Percentiles rank a stretch among this genome's conserved stretches.
phyloP scores from a whole-genome alignment of 495 filamentous ascomycete species.

The Penicillium coprophilum region DNA sequence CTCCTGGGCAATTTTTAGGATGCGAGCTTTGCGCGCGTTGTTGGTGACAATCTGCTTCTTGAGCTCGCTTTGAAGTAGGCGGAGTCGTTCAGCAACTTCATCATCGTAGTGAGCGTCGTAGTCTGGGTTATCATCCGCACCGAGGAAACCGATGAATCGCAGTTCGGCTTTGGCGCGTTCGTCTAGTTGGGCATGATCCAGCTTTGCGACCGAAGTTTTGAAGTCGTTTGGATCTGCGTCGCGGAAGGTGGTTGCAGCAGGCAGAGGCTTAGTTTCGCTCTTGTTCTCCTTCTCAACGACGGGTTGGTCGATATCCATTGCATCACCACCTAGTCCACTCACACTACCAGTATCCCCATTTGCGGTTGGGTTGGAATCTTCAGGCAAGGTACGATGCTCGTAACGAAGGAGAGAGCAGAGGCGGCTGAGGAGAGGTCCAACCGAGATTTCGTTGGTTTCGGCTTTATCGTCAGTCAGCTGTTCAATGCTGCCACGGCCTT shows the following conservation, averaged over 20 bases:
- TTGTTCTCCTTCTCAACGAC: slow-evolving; percentile 44
- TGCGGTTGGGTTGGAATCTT: slow-evolving; percentile 46
- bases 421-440: slow-evolving; percentile 81
- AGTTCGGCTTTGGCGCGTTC: slow-evolving; percentile 89
- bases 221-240: slow-evolving; percentile 63
- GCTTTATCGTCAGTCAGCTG: slow-evolving; percentile 78
- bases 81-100: slow-evolving; percentile 85
- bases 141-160: slow-evolving; percentile 87
- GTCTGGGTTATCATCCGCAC: slow-evolving; percentile 65
- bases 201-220: slow-evolving; percentile 58
- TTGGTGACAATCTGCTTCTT: slow-evolving; percentile 79
- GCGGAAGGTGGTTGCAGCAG: slow-evolving; percentile 73
- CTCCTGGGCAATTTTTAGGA: slow-evolving; percentile 83
- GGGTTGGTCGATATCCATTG: slow-evolving; percentile 49
- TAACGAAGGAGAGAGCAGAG: slow-evolving; percentile 79
- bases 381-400: slow-evolving; percentile 65
- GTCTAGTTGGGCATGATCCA: slow-evolving; percentile 82
- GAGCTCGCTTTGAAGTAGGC: slow-evolving; percentile 78
- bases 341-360: slow-evolving; percentile 53
- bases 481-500: slow-evolving; percentile 80
- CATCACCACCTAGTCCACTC: slow-evolving; percentile 52
- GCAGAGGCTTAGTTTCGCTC: slow-evolving; percentile 50
- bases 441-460: slow-evolving; percentile 87
- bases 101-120: slow-evolving; percentile 92
- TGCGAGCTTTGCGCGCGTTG: slow-evolving; percentile 81